Evolutionary conservation across 306 rosid species (phyloP).

Genomic region (Medicago ruthenica): DNA sequence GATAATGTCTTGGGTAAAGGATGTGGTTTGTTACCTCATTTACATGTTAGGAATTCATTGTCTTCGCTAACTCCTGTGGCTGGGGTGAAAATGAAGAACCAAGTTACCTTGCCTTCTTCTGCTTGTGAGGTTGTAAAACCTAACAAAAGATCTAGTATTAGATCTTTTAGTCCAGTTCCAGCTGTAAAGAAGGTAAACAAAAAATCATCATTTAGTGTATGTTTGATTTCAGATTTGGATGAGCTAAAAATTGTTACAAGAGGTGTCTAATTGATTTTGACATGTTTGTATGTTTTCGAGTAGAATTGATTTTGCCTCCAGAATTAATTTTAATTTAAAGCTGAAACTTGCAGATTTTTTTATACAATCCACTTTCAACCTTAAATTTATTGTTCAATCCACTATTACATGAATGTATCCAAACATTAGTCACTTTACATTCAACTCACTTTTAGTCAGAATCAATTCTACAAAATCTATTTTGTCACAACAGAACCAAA

Average conservation of each 20-base stretch:
- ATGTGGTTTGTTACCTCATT: slow-evolving; percentile 71
- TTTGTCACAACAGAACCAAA: background rate
- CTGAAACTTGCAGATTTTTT: background rate
- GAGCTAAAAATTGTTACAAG: too few species aligned
- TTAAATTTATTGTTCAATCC: background rate
- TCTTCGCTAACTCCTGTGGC: slow-evolving; percentile 68
- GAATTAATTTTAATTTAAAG: background rate
- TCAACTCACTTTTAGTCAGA: background rate
- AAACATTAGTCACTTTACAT: background rate
- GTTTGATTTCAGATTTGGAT: background rate
- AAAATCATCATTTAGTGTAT: background rate
- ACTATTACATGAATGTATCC: background rate
- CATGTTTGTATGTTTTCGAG: background rate
- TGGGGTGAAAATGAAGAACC: slow-evolving; percentile 61
- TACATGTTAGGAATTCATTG: slow-evolving; percentile 72
- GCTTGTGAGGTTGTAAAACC: slow-evolving; percentile 47
- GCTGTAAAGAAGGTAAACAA: slow-evolving; percentile 73
- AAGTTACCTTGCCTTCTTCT: slow-evolving; percentile 46
- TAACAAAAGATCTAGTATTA: slow-evolving; percentile 50
- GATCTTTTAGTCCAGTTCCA: slow-evolving; percentile 65
- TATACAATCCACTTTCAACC: background rate
- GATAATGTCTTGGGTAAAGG: slow-evolving; percentile 64
- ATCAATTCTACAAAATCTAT: background rate
- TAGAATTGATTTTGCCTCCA: background rate
- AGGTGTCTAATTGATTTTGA: background rate